These are phyloP conservation scores for Candida hispaniensis DNA, from an alignment of 805 yeast species.

Conservation along the genomic window DNA sequence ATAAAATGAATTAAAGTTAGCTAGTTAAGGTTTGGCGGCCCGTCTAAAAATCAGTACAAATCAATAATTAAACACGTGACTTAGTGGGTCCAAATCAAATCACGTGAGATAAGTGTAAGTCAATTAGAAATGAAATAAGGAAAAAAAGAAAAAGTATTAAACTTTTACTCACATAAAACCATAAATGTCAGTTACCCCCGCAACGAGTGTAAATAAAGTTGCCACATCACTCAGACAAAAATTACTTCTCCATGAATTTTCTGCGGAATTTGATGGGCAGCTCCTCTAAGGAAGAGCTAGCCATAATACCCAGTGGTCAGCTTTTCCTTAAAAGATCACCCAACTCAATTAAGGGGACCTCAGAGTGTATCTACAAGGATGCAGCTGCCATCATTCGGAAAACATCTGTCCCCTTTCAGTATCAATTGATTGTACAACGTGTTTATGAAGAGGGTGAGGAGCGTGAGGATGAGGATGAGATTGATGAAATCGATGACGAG, in stretches of 20 bases:
- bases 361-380: constrained; percentile 62
- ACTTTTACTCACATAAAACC: no score
- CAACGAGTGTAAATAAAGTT: no score
- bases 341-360: constrained; percentile 74
- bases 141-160: no score
- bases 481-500: constrained; percentile 37
- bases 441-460: constrained; percentile 61
- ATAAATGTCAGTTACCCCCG: no score
- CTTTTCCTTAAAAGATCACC: constrained; percentile 63
- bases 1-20: no score
- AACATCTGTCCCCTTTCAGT: constrained; percentile 53
- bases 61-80: no score
- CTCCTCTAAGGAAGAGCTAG: constrained; percentile 40
- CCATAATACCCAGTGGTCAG: constrained; percentile 68
- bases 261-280: constrained; percentile 21
- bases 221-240: constrained; percentile 1
- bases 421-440: constrained; percentile 60
- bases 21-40: no score
- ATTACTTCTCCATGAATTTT: constrained; percentile 23
- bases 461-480: constrained; percentile 36
- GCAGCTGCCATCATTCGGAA: constrained; percentile 64
- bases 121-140: no score
- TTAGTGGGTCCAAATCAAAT: no score
- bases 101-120: no score
- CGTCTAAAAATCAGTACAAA: no score